Conservation (phyloP, 169 alveolate species). For the Perkinsus marinus region DNA sequence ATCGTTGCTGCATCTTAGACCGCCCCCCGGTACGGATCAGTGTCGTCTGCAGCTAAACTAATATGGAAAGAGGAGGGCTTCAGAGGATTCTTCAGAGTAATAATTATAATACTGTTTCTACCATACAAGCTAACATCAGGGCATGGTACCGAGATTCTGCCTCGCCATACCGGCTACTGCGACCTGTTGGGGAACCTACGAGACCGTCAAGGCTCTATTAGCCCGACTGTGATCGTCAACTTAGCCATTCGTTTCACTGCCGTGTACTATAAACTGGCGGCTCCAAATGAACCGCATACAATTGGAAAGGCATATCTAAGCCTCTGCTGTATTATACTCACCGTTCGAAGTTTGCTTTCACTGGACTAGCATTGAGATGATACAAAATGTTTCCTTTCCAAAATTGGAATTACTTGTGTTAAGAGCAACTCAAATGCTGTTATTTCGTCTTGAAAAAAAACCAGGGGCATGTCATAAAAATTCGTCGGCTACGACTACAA, state of each 20-base stretch:
- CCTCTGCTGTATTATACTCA: not conserved
- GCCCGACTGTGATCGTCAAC: no score
- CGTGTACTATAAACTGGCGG: no score
- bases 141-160: not conserved
- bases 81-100: not conserved
- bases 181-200: not conserved
- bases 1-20: no score
- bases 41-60: not conserved
- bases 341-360: not conserved
- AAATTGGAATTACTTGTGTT: not conserved
- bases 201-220: not conserved
- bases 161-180: not conserved
- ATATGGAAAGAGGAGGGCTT: not conserved
- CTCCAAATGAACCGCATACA: no score
- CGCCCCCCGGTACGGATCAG: not conserved
- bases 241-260: no score
- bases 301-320: not conserved
- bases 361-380: not conserved
- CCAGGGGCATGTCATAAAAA: not conserved
- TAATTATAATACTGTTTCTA: not conserved
- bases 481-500: not conserved
- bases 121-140: not conserved
- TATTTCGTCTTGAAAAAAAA: not conserved
- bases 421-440: not conserved
- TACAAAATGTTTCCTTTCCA: not conserved